Base-by-base conservation (phyloP, 768 basidiomycete species). In the Suillus discolor region DNA sequence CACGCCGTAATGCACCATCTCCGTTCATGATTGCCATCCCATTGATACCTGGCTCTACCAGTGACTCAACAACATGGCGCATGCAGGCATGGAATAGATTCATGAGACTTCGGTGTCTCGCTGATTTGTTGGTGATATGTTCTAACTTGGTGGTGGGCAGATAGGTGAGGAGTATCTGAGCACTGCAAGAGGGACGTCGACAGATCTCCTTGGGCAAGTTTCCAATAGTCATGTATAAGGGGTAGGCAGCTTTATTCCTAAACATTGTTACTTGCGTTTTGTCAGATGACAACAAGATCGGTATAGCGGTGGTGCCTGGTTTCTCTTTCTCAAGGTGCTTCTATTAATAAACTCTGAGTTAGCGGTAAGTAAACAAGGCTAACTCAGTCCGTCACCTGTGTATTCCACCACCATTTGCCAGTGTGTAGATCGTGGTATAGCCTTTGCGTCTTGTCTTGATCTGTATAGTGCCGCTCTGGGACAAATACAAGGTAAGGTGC, bases 381-480 rank as follows among this genome's bases (percentile, higher is more conserved):
- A 28, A 28, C 28, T 28, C 28, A 2, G 28, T 28, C 28, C 28
- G 28, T 28, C 3, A 84, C 84, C 76, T 85, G 84, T 0, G 76
- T 80, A 9, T 61, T 51, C 83, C 83, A 85, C 85, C 84, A 85
- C 85, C 85, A 86, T 49, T 79, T 75, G 0, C 80, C 82, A 0
- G 82, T 85, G 47, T 83, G 28, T 28, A 28, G 28, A 28, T 28
- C 28, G 28, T 28, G 28, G 28, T 28, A 28, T 28, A 28, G 28
- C 28, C 28, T 28, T 28, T 28, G 74, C 77, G 84, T 74, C 71
- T 0, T 4, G 28, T 8, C 4, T 61, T 67, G 66, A 28, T 81
- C 79, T 0, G 68, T 41, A 66, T 76, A 84, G 57, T 82, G 81
- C 2, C 69, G 66, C 63, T 82, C 82, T 0, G 81, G 82, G 0